Conservation (phyloP, 108 stramenopile species). For the Mediolabrus comicus region DNA sequence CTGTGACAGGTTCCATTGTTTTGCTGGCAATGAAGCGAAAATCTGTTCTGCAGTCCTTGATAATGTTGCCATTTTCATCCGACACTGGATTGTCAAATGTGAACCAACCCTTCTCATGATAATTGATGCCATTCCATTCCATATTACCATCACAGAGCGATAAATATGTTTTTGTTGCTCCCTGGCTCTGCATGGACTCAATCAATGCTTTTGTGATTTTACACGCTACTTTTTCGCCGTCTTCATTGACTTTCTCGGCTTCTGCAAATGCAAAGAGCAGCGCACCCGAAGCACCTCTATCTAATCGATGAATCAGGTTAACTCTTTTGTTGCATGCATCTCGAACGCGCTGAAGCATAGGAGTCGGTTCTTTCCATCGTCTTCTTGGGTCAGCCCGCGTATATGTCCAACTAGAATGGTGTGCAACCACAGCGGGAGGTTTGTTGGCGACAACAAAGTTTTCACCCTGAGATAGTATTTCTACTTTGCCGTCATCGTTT, state of each 20-base stretch:
- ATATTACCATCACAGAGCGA: conserved; percentile 47
- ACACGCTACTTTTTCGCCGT: conserved; percentile 23
- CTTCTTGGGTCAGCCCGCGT: conserved; percentile 3
- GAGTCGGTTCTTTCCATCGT: conserved; percentile 25
- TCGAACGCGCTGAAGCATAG: conserved; percentile 52
- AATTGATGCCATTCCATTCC: conserved; percentile 36
- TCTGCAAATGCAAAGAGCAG: conserved; percentile 44
- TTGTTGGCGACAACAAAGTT: conserved; percentile 43
- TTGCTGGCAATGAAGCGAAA: conserved; percentile 32
- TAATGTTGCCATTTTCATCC: conserved; percentile 41
- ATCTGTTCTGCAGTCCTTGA: conserved; percentile 32
- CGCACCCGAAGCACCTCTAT: conserved; percentile 51
- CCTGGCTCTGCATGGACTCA: conserved; percentile 43
- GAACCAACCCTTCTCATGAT: conserved; percentile 43
- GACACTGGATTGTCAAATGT: conserved; percentile 36
- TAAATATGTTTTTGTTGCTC: conserved; percentile 48
- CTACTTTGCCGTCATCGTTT: conserved; percentile 15
- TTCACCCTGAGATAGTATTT: conserved; percentile 30
- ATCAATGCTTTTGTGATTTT: conserved; percentile 38
- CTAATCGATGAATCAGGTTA: conserved; percentile 51
- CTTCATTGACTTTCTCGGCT: background rate
- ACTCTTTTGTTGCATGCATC: conserved; percentile 39
- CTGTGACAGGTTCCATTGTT: conserved; percentile 8
- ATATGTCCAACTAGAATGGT: conserved; percentile 39
- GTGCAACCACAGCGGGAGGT: conserved; percentile 35